phyloP scores from a whole-genome alignment of 2,329 filamentous ascomycete genomes.

The Blastomyces gilchristii region DNA sequence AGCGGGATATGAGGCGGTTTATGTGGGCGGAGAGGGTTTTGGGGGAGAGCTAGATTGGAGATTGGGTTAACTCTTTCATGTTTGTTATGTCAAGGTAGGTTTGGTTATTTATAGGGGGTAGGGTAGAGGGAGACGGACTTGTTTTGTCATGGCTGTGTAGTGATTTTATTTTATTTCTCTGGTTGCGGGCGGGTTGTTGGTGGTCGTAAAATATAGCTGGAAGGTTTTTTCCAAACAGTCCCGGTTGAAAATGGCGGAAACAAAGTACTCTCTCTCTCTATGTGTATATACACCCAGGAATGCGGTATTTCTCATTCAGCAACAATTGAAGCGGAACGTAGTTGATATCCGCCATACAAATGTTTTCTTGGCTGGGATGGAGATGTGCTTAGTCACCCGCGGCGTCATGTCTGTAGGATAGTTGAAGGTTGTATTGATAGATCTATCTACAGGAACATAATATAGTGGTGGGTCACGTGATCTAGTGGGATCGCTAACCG shows the following conservation, averaged over 20 bases:
- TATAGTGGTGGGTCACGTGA: no score
- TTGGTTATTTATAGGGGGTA: not conserved
- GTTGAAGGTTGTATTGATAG: no score
- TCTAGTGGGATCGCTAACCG: no score
- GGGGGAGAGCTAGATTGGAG: slow-evolving; percentile 18
- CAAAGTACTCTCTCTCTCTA: no score
- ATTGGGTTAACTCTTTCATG: slow-evolving; percentile 6
- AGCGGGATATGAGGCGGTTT: slow-evolving; percentile 34
- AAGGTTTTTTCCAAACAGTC: not conserved
- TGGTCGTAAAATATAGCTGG: not conserved
- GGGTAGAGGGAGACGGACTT: not conserved
- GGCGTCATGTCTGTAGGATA: no score
- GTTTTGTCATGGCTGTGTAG: slow-evolving; percentile 2
- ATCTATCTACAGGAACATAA: no score
- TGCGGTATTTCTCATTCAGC: not conserved
- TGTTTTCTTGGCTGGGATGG: not conserved
- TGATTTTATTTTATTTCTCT: not conserved
- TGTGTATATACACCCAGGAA: not conserved
- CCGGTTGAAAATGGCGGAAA: not conserved
- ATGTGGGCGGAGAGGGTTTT: slow-evolving; percentile 29
- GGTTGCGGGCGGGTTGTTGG: not conserved
- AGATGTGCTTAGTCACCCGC: not conserved
- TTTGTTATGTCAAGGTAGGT: not conserved
- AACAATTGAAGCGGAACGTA: not conserved
- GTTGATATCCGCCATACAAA: not conserved